Conservation (phyloP, 495 filamentous ascomycete genomes). For the Aspergillus nidulans region DNA sequence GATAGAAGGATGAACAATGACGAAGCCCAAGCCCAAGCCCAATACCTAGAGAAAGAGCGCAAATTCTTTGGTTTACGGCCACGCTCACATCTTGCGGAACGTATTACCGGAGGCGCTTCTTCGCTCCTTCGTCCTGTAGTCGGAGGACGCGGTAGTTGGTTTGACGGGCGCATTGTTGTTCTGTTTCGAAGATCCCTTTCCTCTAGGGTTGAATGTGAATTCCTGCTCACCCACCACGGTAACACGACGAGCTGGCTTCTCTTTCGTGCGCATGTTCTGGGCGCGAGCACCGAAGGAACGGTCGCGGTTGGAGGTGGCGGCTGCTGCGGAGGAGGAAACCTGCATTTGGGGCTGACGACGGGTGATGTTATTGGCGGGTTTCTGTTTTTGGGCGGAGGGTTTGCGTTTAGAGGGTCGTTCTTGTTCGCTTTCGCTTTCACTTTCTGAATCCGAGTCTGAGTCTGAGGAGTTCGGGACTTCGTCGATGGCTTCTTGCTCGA, state of each 20-base stretch:
- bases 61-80: constrained; percentile 28
- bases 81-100: constrained; percentile 47
- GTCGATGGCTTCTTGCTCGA: constrained; percentile 59
- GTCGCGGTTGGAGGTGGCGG: constrained; percentile 41
- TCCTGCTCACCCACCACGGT: constrained; percentile 77
- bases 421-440: constrained; percentile 30
- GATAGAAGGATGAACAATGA: background rate
- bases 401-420: constrained; percentile 25
- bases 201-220: constrained; percentile 74
- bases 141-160: constrained; percentile 25
- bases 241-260: constrained; percentile 40
- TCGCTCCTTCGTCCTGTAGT: constrained; percentile 41
- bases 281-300: constrained; percentile 68
- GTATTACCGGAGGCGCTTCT: constrained; percentile 51
- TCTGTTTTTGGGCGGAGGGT: constrained; percentile 43
- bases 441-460: constrained; percentile 41
- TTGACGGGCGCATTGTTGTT: constrained; percentile 19
- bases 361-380: constrained; percentile 60
- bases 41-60: background rate
- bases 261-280: constrained; percentile 45
- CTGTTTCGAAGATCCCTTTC: constrained; percentile 44
- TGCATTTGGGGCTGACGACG: constrained; percentile 56
- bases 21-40: background rate
- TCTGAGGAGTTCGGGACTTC: constrained; percentile 39
- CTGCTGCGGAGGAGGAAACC: constrained; percentile 49